Evolutionary conservation across 2,329 filamentous ascomycete species (phyloP).

Genomic region (Rhynchosporium graminicola): DNA sequence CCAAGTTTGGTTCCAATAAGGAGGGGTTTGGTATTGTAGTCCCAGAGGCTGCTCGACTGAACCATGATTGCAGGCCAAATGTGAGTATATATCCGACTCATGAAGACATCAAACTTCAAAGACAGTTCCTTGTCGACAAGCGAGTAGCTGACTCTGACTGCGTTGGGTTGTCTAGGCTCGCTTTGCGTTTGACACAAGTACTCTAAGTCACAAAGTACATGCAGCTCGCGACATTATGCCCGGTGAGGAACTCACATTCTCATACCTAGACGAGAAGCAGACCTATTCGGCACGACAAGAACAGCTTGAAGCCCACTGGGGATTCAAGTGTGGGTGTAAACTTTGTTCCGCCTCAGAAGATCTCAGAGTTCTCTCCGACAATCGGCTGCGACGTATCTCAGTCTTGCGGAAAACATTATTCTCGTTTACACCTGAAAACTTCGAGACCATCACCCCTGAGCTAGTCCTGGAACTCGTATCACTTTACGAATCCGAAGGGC

Average conservation of each 20-base stretch:
- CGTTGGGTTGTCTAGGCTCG: background rate
- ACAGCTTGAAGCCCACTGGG: slow-evolving; percentile 21
- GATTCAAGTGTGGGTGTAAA: slow-evolving; percentile 21
- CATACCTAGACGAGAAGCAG: slow-evolving; percentile 24
- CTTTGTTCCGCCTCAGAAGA: slow-evolving; percentile 15
- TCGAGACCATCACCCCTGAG: background rate
- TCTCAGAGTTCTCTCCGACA: background rate
- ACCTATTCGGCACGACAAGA: slow-evolving; percentile 7
- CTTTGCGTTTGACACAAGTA: slow-evolving; percentile 21
- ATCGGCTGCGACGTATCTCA: background rate
- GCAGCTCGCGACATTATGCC: slow-evolving; percentile 21
- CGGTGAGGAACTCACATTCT: slow-evolving; percentile 27
- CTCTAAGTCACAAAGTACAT: slow-evolving; percentile 23
- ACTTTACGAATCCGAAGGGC: slow-evolving; percentile 18
- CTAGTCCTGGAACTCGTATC: slow-evolving; percentile 18
- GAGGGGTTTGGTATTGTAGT: slow-evolving; percentile 21
- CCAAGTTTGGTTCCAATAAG: slow-evolving; percentile 8
- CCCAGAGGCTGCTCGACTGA: slow-evolving; percentile 25
- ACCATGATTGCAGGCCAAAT: slow-evolving; percentile 27
- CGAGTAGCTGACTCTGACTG: background rate
- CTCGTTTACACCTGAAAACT: background rate
- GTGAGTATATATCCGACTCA: background rate
- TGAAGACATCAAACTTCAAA: too few relatives aligned
- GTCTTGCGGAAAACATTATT: slow-evolving; percentile 4
- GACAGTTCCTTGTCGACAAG: too few relatives aligned